Evolutionary conservation across 805 yeast species (phyloP), one percentile per base, ranked within the genome.

Genomic region (Monosporozyma yasuniensis): DNA sequence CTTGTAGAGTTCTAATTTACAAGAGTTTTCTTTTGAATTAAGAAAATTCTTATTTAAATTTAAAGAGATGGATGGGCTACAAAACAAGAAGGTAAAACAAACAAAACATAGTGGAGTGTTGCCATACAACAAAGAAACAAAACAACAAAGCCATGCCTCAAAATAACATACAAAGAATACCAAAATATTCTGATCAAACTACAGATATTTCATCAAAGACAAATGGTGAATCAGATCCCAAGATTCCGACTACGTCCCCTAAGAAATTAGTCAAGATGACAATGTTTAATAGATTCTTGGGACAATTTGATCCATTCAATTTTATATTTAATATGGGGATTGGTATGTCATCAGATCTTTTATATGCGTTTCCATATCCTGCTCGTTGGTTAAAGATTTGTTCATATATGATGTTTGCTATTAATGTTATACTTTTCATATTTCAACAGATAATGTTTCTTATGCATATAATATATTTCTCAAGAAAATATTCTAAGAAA

Each of bases 241-340:
- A 35, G 11, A 8, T 35, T 18, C 39, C 39, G 4, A 4, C 14
- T 8, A 9, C n/a, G 19, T 16, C 39, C 12, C 22, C 9, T 16
- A 39, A 39, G 16, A 39, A 39, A 21, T 39, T 21, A 21, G 25
- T 39, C 11, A 39, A 39, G 12, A 19, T 19, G 25, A 8, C 42
- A 22, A 39, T 39, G 42, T 39, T 39, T 21, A 39, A 21, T 18
- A 19, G 42, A 21, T 39, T 39, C 5, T 10, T 39, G 11, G 45
- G 53, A 12, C 52, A 56, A 22, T 73, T 73, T 54, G 68, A 70
- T 35, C 85, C 87, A 1, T 72, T 72, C 7, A 82, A 81, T 74
- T 87, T 82, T 66, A 83, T 84, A 22, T 72, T 80, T 46, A 76
- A 81, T n/a, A 89, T 89, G 96, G 96, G 95, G 1, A 76, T 83